Evolutionary conservation across 768 basidiomycete genomes (phyloP), one percentile per base, ranked within the genome.

Genomic region (Boletus reticulatus): DNA sequence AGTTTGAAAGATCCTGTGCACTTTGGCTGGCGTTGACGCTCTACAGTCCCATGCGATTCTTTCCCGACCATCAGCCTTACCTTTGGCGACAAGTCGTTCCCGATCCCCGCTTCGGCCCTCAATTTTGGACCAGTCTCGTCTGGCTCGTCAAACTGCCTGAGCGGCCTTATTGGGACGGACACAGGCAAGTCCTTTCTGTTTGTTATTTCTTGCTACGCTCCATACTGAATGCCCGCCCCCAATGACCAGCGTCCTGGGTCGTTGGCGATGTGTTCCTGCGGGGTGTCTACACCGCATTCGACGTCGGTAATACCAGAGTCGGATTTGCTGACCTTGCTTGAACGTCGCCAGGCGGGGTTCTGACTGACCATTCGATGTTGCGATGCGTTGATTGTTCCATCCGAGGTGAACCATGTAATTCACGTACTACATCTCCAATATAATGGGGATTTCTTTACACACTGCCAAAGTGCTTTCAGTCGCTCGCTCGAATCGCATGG

Each of bases 201-300:
- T 6, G 4, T 22, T 16, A 27, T 13, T n/a, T 12, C 20, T 3
- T 12, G 38, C 10, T 1, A 14, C 19, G 14, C 14, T 31, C 38
- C 45, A 11, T 36, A 27, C 32, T 46, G 31, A 46, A 11, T 19
- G n/a, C 24, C 4, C 20, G 11, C 22, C 22, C n/a, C 22, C 6
- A 12, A 3, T 38, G 6, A 48, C 6, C 16, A 63, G 55, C 52
- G 4, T 63, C 69, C 46, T 75, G 72, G 73, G 55, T 72, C 20
- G 27, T 73, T 8, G 72, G 73, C 3, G 71, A 72, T 17, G 66
- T 72, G 22, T 78, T 80, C 74, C 63, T 80, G 48, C 67, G 64
- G 48, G 70, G 70, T n/a, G 74, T 76, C 31, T 82, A 77, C 54
- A 74, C 76, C 13, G 59, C 60, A 3, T 79, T 79, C 58, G 74